Evolutionary conservation across 2,329 filamentous ascomycete genomes (phyloP), one percentile per base, ranked within the genome.

Genomic region (Xylariaceae sp.): DNA sequence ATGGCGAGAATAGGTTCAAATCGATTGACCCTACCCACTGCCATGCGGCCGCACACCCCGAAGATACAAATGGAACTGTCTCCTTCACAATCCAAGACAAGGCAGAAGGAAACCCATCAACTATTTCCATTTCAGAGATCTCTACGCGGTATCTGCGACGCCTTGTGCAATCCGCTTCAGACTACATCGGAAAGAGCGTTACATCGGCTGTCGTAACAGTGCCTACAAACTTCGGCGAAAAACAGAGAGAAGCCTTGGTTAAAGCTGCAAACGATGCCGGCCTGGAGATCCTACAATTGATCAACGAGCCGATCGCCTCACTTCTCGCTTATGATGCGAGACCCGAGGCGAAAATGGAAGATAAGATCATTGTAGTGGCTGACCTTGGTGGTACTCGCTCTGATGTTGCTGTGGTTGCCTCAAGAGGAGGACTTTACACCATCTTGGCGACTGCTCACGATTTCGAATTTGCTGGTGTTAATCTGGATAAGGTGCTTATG

Each of bases 1-100:
- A 65, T n/a, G 12, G n/a, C 44, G 16, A 12, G 16, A 21, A 33
- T 66, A 87, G 85, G 29, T 97, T 96, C 85, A 93, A 96, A 80
- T 90, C 91, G 65, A 96, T 99, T 82, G 95, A 99, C 76, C 92
- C 94, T 63, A 96, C 92, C 50, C 91, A 96, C 75, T 93, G 89
- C 83, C 94, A 98, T 76, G 89, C 92, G 68, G 96, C 92, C 54
- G 91, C 94, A 55, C 95, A 97, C 78, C 93, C 95, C 63, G 78
- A 91, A 74, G 89, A 96, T 65, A 77, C 83, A 66, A 84, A 87
- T 61, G 86, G 85, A 61, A 83, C 84, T 54, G 84, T 97, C 62
- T 86, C 89, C 58, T 98, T 99, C 80, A 86, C 85, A 59, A 86
- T 98, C 69, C 86, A 90, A 74, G 94, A 98, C 75, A 88, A 89